Conservation (phyloP, 257 asterid genomes). For the Solanum virginianum region DNA sequence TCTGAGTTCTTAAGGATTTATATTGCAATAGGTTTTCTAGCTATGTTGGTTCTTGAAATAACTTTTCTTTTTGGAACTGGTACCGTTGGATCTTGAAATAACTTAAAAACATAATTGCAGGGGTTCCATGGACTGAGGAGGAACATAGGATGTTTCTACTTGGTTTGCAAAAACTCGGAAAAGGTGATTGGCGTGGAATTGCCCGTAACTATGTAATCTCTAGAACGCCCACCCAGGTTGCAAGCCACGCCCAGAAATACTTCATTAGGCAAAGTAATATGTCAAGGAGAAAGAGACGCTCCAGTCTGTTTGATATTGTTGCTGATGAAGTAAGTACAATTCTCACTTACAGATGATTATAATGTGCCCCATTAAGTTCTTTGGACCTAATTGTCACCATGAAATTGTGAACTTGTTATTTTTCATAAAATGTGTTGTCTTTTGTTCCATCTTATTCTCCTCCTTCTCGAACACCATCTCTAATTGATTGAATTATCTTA, state of each 20-base stretch:
- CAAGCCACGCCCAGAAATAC: slow-evolving; percentile 97
- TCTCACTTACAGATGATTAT: not conserved
- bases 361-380: not conserved
- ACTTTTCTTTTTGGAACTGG: not conserved
- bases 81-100: not conserved
- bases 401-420: not conserved
- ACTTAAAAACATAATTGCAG: slow-evolving; percentile 17
- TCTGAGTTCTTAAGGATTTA: not conserved
- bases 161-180: slow-evolving; percentile 96
- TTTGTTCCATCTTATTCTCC: not conserved
- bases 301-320: slow-evolving; percentile 93
- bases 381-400: not conserved
- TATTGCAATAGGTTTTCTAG: not conserved
- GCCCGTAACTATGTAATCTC: slow-evolving; percentile 84
- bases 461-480: not conserved
- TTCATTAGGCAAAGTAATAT: slow-evolving; percentile 88
- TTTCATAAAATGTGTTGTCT: not conserved
- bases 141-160: slow-evolving; percentile 92
- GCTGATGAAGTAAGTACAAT: slow-evolving; percentile 73
- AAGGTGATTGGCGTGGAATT: slow-evolving; percentile 99
- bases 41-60: not conserved
- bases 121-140: slow-evolving; percentile 98
- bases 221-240: slow-evolving; percentile 97
- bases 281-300: slow-evolving; percentile 90
- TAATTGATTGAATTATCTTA: not conserved